phyloP scores from a whole-genome alignment of 768 basidiomycete species.

The Auriscalpium vulgare region DNA sequence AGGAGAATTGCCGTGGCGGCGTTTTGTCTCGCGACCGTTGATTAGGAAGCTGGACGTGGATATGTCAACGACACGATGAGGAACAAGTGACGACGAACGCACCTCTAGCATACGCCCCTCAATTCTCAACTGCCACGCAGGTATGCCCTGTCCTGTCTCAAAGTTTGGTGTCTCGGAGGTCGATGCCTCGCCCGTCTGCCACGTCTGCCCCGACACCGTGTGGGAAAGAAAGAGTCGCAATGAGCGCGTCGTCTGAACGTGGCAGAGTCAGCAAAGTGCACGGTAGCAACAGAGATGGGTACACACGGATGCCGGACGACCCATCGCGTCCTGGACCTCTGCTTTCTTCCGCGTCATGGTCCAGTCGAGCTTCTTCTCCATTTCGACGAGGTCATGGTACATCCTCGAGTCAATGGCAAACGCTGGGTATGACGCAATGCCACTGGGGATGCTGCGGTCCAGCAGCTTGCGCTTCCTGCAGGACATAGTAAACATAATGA shows the following conservation, averaged over 20 bases:
- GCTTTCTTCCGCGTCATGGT: slow-evolving; percentile 85
- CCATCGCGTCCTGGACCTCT: slow-evolving; percentile 86
- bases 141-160: slow-evolving; percentile 83
- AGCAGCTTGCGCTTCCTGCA: slow-evolving; percentile 69
- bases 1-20: slow-evolving; percentile 73
- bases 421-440: slow-evolving; percentile 62
- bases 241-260: slow-evolving; percentile 65
- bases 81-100: slow-evolving; percentile 16
- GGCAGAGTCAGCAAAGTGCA: neutral
- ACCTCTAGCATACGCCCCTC: slow-evolving; percentile 86
- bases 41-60: slow-evolving; percentile 39
- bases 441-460: slow-evolving; percentile 73
- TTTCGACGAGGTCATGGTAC: slow-evolving; percentile 79
- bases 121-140: slow-evolving; percentile 81
- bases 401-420: slow-evolving; percentile 78
- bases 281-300: neutral
- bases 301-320: slow-evolving; percentile 61
- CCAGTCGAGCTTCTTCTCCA: slow-evolving; percentile 93
- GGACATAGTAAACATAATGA: neutral
- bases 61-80: neutral
- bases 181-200: slow-evolving; percentile 54
- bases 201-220: slow-evolving; percentile 75
- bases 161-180: slow-evolving; percentile 41
- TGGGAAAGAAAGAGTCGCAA: slow-evolving; percentile 84
- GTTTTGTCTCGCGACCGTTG: slow-evolving; percentile 56